Evolutionary conservation across 495 filamentous ascomycete genomes (phyloP).

Genomic region (Penicillium angulare): DNA sequence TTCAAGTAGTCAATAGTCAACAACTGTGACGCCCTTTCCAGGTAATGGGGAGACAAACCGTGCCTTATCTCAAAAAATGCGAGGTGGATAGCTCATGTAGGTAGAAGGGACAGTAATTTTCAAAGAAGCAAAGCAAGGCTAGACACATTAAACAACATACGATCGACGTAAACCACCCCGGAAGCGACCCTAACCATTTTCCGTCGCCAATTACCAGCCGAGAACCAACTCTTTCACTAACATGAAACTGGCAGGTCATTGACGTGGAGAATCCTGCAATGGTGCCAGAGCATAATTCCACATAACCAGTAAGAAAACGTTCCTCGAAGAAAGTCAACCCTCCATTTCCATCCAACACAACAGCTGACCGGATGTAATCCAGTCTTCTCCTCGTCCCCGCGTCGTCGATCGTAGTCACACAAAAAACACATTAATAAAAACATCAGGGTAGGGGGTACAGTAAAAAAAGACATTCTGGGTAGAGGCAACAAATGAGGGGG

Average conservation of each 20-base stretch:
- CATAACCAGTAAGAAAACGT: conserved; percentile 11
- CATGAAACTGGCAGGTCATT: conserved; percentile 6
- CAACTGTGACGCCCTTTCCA: no score
- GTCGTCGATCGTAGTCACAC: conserved; percentile 27
- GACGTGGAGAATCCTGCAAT: background rate
- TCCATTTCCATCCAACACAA: conserved; percentile 7
- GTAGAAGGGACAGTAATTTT: conserved; percentile 7
- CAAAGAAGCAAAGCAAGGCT: background rate
- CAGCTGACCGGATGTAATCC: conserved; percentile 8
- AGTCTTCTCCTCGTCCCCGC: conserved; percentile 29
- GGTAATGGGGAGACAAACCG: no score
- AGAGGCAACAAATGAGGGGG: conserved; percentile 5
- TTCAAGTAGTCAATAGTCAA: background rate
- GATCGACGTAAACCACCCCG: conserved; percentile 51
- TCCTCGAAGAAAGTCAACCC: conserved; percentile 12
- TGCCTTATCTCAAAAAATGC: background rate
- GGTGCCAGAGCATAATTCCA: conserved; percentile 9
- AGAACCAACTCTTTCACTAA: conserved; percentile 5
- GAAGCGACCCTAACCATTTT: conserved; percentile 52
- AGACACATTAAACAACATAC: conserved; percentile 25
- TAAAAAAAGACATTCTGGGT: conserved; percentile 7
- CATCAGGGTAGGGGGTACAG: conserved; percentile 18
- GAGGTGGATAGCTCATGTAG: background rate
- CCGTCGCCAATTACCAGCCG: conserved; percentile 45
- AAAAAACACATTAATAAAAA: conserved; percentile 5